Percentiles rank a stretch among this genome's conserved stretches.
Evolutionary conservation across 495 filamentous ascomycete genomes (phyloP).

Genomic region (Acidiella bohemica): DNA sequence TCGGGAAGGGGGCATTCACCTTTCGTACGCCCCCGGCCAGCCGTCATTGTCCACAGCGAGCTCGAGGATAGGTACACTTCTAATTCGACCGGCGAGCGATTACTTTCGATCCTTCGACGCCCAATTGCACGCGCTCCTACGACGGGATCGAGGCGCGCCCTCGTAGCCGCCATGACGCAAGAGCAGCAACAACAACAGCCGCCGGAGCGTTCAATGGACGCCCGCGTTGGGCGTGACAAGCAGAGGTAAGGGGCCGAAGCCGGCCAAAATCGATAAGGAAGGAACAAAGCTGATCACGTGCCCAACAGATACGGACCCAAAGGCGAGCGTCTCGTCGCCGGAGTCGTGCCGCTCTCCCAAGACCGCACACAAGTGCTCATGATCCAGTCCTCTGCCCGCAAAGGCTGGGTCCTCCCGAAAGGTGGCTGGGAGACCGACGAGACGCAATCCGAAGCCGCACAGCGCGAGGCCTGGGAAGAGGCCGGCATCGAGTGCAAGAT

Average conservation of each 20-base stretch:
- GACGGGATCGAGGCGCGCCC: too few relatives aligned
- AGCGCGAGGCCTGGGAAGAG: constrained; percentile 94
- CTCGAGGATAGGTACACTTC: too few relatives aligned
- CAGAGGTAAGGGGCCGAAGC: constrained; percentile 36
- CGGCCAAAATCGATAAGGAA: too few relatives aligned
- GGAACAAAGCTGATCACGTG: constrained; percentile 3
- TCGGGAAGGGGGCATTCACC: too few relatives aligned
- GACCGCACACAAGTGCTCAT: constrained; percentile 74
- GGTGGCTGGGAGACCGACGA: constrained; percentile 97
- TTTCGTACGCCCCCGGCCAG: too few relatives aligned
- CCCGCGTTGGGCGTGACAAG: constrained; percentile 36
- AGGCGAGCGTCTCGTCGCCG: constrained; percentile 90
- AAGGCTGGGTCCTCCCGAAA: constrained; percentile 92
- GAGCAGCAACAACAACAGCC: too few relatives aligned
- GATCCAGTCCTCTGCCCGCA: constrained; percentile 79
- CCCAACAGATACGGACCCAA: constrained; percentile 68
- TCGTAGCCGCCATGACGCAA: too few relatives aligned
- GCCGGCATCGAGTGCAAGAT: constrained; percentile 78
- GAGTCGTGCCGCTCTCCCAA: constrained; percentile 69
- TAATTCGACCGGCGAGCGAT: too few relatives aligned
- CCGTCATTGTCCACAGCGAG: too few relatives aligned
- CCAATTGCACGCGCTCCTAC: neutral
- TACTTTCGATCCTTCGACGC: too few relatives aligned
- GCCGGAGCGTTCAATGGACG: constrained; percentile 29
- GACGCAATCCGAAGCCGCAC: constrained; percentile 52